These are phyloP conservation scores for Lavandula angustifolia DNA, from an alignment of 257 asterid genomes.

Conservation along the genomic window DNA sequence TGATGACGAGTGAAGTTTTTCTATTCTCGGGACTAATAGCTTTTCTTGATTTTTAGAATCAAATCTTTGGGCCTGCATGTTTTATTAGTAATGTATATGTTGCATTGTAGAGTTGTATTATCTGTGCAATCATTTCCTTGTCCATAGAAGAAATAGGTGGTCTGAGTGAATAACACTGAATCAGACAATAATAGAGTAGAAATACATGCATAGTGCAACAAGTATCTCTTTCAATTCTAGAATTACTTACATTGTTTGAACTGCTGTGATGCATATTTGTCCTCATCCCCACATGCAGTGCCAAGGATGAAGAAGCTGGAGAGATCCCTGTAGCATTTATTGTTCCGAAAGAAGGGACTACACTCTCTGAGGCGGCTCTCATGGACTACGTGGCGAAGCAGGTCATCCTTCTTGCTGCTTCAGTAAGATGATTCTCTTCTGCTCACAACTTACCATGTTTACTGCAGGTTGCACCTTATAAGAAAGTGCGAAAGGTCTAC, in stretches of 20 bases:
- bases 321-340: slow-evolving; percentile 90
- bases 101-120: background rate
- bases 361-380: slow-evolving; percentile 49
- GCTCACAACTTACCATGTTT: background rate
- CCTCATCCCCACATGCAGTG: no score
- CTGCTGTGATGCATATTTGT: background rate
- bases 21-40: background rate
- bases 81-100: background rate
- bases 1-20: background rate
- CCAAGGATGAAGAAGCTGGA: slow-evolving; percentile 69
- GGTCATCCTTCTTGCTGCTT: slow-evolving; percentile 39
- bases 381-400: slow-evolving; percentile 63
- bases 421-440: background rate
- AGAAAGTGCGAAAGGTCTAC: slow-evolving; percentile 72
- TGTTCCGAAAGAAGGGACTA: slow-evolving; percentile 53
- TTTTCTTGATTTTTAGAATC: background rate
- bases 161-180: background rate
- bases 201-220: background rate
- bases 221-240: background rate
- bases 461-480: slow-evolving; percentile 78
- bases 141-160: background rate
- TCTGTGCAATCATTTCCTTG: background rate
- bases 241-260: background rate
- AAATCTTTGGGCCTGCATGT: background rate
- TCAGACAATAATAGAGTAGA: background rate